Evolutionary conservation across 306 rosid genomes (phyloP).

Genomic region (Begonia loranthoides): DNA sequence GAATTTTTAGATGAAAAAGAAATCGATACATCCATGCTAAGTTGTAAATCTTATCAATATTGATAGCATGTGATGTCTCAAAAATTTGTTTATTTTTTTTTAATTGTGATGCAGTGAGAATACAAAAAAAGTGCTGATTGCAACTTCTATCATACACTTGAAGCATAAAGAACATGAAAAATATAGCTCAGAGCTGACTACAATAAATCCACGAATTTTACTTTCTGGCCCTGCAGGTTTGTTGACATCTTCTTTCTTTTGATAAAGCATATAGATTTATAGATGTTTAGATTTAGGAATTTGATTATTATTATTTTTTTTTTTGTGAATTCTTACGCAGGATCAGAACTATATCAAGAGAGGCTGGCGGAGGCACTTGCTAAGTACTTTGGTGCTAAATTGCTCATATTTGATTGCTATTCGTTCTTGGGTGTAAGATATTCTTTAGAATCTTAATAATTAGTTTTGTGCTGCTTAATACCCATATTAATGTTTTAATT

Average conservation of each 20-base stretch:
- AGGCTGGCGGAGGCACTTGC: slow-evolving; percentile 96
- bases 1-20: not conserved
- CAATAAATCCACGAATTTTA: slow-evolving; percentile 90
- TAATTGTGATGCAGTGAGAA: slow-evolving; percentile 55
- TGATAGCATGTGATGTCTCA: not conserved
- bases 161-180: slow-evolving; percentile 77
- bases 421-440: slow-evolving; percentile 87
- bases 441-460: slow-evolving; percentile 17
- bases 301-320: not conserved
- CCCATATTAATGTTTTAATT: not conserved
- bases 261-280: not conserved
- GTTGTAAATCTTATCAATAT: not conserved
- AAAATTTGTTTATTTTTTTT: not conserved
- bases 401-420: slow-evolving; percentile 95
- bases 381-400: slow-evolving; percentile 71
- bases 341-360: slow-evolving; percentile 98
- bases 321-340: slow-evolving; percentile 23
- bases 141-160: slow-evolving; percentile 88
- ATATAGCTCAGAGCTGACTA: slow-evolving; percentile 74
- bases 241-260: slow-evolving; percentile 6
- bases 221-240: slow-evolving; percentile 98
- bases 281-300: not conserved
- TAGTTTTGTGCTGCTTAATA: slow-evolving; percentile 9
- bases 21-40: not conserved
- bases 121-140: slow-evolving; percentile 80